Conservation (phyloP, 176 grass and related monocot species). For the Calamus simplicifolius region DNA sequence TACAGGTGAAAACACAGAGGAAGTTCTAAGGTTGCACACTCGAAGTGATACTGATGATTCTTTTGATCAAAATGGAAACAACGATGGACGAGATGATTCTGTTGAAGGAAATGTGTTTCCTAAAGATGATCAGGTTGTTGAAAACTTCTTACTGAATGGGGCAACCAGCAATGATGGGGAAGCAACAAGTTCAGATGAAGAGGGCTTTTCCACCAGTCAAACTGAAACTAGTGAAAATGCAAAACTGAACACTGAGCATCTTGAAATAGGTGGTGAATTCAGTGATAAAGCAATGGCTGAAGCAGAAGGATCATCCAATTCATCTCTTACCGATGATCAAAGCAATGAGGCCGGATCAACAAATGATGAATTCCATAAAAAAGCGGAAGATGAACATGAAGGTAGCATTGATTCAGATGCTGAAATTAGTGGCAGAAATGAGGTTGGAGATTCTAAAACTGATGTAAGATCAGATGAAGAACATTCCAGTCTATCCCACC, state of each 20-base stretch:
- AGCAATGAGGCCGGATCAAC: neutral
- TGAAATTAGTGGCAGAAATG: slow-evolving; percentile 13
- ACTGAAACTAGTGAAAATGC: too few species aligned
- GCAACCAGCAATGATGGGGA: slow-evolving; percentile 9
- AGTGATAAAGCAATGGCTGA: slow-evolving; percentile 1
- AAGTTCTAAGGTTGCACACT: slow-evolving; percentile 13
- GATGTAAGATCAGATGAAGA: slow-evolving; percentile 11
- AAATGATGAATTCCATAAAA: slow-evolving; percentile 25
- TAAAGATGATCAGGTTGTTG: slow-evolving; percentile 8
- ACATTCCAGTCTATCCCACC: slow-evolving; percentile 24
- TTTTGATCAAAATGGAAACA: slow-evolving; percentile 25
- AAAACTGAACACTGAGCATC: too few species aligned
- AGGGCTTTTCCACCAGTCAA: neutral
- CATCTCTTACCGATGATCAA: neutral
- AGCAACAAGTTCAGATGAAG: slow-evolving; percentile 10
- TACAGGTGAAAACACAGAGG: slow-evolving; percentile 22
- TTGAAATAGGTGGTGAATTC: slow-evolving; percentile 27
- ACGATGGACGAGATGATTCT: slow-evolving; percentile 16
- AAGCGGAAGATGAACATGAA: slow-evolving; percentile 18
- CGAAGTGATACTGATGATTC: slow-evolving; percentile 11
- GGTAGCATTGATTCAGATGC: slow-evolving; percentile 8
- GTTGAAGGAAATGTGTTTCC: slow-evolving; percentile 15
- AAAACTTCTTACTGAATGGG: slow-evolving; percentile 9
- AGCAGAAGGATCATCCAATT: too few species aligned
- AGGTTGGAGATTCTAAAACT: slow-evolving; percentile 7